Evolutionary conservation across 1,284 basidiomycete species (phyloP).

Genomic region (Kalmanozyma brasiliensis): DNA sequence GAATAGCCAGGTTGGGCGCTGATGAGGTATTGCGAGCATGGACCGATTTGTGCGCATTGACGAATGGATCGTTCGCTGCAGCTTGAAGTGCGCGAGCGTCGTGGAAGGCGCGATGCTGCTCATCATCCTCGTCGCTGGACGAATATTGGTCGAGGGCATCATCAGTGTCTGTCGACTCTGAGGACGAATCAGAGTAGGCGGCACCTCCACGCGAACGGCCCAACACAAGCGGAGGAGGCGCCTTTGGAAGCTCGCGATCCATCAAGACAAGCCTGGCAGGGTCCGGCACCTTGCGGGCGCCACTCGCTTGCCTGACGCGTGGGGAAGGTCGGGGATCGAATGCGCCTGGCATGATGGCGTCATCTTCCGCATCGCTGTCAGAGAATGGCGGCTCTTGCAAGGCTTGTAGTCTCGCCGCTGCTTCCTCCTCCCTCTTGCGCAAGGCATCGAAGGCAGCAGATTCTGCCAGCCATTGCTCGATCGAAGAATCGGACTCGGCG

Average conservation of each 20-base stretch:
- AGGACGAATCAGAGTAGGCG: conserved; percentile 52
- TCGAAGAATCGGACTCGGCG: conserved; percentile 44
- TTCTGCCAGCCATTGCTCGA: conserved; percentile 50
- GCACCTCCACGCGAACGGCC: conserved; percentile 51
- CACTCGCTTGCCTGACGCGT: conserved; percentile 3
- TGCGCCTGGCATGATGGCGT: conserved; percentile 31
- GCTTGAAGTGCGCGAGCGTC: conserved; percentile 7
- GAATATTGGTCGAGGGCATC: conserved; percentile 39
- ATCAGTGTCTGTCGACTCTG: conserved; percentile 40
- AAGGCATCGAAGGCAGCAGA: conserved; percentile 48
- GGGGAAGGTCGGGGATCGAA: conserved; percentile 5
- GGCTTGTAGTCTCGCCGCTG: conserved; percentile 26
- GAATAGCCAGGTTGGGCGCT: conserved; percentile 21
- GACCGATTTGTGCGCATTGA: conserved; percentile 18
- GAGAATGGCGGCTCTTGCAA: conserved; percentile 15
- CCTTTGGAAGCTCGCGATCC: conserved; percentile 39
- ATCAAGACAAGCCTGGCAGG: conserved; percentile 31
- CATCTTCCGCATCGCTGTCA: conserved; percentile 30
- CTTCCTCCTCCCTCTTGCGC: conserved; percentile 45
- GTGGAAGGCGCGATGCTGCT: conserved; percentile 32
- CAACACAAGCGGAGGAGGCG: conserved; percentile 48
- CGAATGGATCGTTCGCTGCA: conserved; percentile 16
- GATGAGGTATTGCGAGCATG: conserved; percentile 31
- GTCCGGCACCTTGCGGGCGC: conserved; percentile 21
- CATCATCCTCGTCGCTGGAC: conserved; percentile 42